Evolutionary conservation across 768 basidiomycete genomes (phyloP), one percentile per base, ranked within the genome.

Genomic region (Macrocybe gigantea): DNA sequence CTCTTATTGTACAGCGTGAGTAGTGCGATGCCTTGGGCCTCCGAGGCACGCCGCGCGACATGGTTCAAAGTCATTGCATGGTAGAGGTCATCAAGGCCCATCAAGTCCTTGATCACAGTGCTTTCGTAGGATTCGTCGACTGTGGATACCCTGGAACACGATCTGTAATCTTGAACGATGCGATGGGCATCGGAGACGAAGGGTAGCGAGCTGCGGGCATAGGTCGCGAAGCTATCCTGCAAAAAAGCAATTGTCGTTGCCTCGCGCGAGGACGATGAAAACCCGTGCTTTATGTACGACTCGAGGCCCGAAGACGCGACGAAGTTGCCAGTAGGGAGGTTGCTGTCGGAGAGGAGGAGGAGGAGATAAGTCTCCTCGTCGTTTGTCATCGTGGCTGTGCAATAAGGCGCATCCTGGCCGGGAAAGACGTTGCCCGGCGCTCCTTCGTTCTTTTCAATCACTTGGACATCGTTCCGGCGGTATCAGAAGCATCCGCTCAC

Each of bases 291-390:
- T 36, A 80, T 67, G 61, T 82, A 93, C 5, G 93, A 92, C 60
- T 99, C 95, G 50, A 98, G 77, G 1, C 95, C 95, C 2, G 90
- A 80, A 1, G 93, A 96, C 0, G 94, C 90, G 49, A 97, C 90
- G 64, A 99, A 99, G 1, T 95, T 87, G 33, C 96, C 96, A 0
- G 95, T 98, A 2, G 96, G 96, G 3, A 99, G 82, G 64, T 95
- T 97, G 52, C 90, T 88, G 69, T 95, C 93, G 0, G 89, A 78
- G 38, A 95, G 77, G 33, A 94, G 74, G 35, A 93, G 78, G 12
- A 92, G 72, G 31, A 92, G 66, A 63, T 87, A 89, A 0, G 77
- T 70, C 59, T 88, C 83, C 49, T 69, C 70, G 64, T 65, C 62
- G 57, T 61, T 53, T 58, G 63, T 47, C 66, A 68, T 70, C 22